Evolutionary conservation across 352 stramenopile genomes (phyloP), one percentile per base, ranked within the genome.

Genomic region (Globisporangium alternatum): DNA sequence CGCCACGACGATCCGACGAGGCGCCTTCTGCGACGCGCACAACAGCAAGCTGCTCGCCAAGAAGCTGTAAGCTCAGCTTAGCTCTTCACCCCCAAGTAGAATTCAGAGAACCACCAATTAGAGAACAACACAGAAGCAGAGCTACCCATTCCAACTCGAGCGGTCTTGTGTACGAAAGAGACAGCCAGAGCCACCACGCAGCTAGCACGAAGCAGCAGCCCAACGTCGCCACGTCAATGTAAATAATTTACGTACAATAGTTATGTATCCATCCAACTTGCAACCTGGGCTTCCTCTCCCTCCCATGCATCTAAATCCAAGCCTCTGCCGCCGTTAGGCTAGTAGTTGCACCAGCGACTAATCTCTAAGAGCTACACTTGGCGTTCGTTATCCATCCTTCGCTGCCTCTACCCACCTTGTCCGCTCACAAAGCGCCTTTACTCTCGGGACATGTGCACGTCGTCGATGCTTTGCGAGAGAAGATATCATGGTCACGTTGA

Each of bases 1-100:
- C 72, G 71, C 81, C n/a, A 79, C 73, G 43, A 91, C 74, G 39
- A 89, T 90, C 54, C 81, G 83, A 35, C 74, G 83, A 39, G 81
- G 83, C 21, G 74, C 72, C 15, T 88, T 76, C 65, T 93, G 83
- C 57, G 80, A 90, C 43, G 41, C 69, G 52, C 78, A 86, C 65
- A 79, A 75, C 48, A 67, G 67, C 60, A 78, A 78, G 41, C 28
- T 68, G 28, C 56, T 25, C 22, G 66, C 44, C 33, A 64, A 64
- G 52, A 61, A 54, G 60, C 30, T 52, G 25, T 59, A 51, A 47
- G 9, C n/a, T 28, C 25, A 28, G 35, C 56, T 12, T 19, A n/a
- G 69, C 44, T 69, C 12, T 41, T 12, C 9, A 17, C 8, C 35
- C 35, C 35, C 35, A 41, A 57, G 44, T 45, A 69, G 22, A 49